Percentiles rank a stretch among this genome's conserved stretches.
These are phyloP conservation scores for Phyllosticta citribraziliensis DNA, from an alignment of 2,329 filamentous ascomycete genomes.

Conservation along the genomic window DNA sequence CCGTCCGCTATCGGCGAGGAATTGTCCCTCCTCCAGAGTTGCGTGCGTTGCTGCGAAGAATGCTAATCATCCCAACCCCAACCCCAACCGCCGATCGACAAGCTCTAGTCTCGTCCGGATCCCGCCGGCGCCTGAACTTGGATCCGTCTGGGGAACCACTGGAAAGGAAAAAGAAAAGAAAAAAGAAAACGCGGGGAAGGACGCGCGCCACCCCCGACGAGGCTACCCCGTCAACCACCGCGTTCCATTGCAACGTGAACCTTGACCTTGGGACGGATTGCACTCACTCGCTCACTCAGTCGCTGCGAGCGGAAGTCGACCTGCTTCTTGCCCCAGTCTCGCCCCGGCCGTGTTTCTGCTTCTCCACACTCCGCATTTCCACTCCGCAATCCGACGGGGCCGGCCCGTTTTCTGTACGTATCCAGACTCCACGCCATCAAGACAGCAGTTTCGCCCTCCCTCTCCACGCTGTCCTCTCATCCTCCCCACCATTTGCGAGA, in stretches of 20 bases:
- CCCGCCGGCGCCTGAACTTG: neutral
- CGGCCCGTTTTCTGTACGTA: too few relatives aligned
- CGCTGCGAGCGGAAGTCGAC: too few relatives aligned
- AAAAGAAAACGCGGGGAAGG: slow-evolving; percentile 26
- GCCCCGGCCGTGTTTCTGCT: too few relatives aligned
- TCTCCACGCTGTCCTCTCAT: neutral
- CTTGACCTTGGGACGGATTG: neutral
- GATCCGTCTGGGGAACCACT: slow-evolving; percentile 19
- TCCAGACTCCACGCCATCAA: too few relatives aligned
- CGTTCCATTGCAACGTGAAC: neutral
- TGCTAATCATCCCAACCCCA: neutral
- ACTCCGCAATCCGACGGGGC: too few relatives aligned
- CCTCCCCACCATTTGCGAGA: neutral
- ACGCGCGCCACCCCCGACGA: slow-evolving; percentile 23
- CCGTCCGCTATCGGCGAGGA: neutral
- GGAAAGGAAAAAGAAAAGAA: slow-evolving; percentile 20
- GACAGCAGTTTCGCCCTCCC: too few relatives aligned
- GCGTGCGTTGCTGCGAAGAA: neutral
- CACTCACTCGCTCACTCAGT: neutral
- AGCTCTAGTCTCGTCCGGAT: neutral
- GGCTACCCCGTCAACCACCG: slow-evolving; percentile 14
- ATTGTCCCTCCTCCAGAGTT: too few relatives aligned
- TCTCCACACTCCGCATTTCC: too few relatives aligned
- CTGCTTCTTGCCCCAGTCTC: too few relatives aligned
- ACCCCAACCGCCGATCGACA: neutral